Base-by-base conservation (phyloP, 768 basidiomycete species). In the Rhizopogon roseolus region DNA sequence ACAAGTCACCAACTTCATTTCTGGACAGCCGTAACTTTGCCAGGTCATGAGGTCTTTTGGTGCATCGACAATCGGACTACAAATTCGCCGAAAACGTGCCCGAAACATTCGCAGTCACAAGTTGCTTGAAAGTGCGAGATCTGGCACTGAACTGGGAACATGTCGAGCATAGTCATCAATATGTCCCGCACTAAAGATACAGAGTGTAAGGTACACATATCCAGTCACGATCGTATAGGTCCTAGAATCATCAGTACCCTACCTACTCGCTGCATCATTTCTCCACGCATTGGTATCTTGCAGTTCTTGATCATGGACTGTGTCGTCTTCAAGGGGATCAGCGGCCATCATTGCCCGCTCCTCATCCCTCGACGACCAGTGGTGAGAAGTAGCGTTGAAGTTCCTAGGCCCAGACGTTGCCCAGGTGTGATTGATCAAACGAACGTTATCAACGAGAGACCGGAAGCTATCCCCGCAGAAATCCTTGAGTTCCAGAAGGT, bases 331-430 rank as follows among this genome's bases (percentile, higher is more conserved):
- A 25, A 64, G 66, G 27, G 66, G 60, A 40, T 67, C 66, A n/a
- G 55, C 36, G 25, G 4, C 27, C 17, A 63, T 58, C 5, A 66
- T 46, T 8, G 64, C 68, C 32, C 61, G 64, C 29, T 66, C 66
- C 34, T 68, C 67, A 7, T 70, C 66, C 57, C 68, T 60, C 27
- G 67, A 64, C 10, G 64, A 60, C 66, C 66, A 68, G 38, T 70
- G 66, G 27, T 68, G 68, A 5, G 68, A 68, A 41, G 62, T 1
- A 29, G 59, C 2, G 32, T 68, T 68, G 5, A 64, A 11, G 48
- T 37, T 48, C 28, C 60, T 37, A 11, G 49, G 36, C 10, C 59
- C 49, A 39, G 56, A 50, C 16, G 28, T 25, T 19, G 54, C 44
- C 41, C 66, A 63, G 44, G 60, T 60, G 54, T 54, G 56, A 50